Conservation (phyloP, 306 rosid species). For the Bauhinia variegata region DNA sequence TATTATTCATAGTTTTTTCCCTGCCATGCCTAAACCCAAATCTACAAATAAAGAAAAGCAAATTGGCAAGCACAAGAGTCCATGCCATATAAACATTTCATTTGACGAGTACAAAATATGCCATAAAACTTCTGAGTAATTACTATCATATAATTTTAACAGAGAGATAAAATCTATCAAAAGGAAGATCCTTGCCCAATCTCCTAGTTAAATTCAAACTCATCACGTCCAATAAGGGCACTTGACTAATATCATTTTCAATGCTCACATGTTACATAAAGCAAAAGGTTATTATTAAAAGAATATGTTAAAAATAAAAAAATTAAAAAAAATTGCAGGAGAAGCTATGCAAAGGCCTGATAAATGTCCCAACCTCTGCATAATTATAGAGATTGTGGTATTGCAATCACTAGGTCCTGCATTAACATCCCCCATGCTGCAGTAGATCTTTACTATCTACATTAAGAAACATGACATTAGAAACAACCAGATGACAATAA, state of each 20-base stretch:
- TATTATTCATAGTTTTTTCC: not conserved
- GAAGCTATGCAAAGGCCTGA: constrained; percentile 20
- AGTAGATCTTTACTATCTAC: constrained; percentile 62
- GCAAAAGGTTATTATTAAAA: constrained; percentile 21
- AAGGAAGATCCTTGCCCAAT: too few species aligned
- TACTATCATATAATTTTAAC: too few species aligned
- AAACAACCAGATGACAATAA: constrained; percentile 16
- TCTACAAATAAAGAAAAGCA: not conserved
- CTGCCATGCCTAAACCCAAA: not conserved
- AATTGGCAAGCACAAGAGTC: not conserved
- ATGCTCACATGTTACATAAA: too few species aligned
- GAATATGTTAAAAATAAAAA: too few species aligned
- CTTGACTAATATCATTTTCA: too few species aligned
- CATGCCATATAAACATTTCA: not conserved
- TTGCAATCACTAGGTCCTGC: constrained; percentile 42
- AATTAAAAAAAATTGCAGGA: constrained; percentile 12
- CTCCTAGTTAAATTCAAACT: not conserved
- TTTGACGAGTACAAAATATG: not conserved
- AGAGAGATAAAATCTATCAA: too few species aligned
- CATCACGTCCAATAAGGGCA: constrained; percentile 18
- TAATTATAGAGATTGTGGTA: constrained; percentile 48
- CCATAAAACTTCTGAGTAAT: not conserved
- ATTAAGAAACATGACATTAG: constrained; percentile 30
- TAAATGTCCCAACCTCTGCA: constrained; percentile 61
- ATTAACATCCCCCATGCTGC: constrained; percentile 44